Evolutionary conservation across 164 flowering plant genomes (phyloP).

Genomic region (Tinospora cordifolia): DNA sequence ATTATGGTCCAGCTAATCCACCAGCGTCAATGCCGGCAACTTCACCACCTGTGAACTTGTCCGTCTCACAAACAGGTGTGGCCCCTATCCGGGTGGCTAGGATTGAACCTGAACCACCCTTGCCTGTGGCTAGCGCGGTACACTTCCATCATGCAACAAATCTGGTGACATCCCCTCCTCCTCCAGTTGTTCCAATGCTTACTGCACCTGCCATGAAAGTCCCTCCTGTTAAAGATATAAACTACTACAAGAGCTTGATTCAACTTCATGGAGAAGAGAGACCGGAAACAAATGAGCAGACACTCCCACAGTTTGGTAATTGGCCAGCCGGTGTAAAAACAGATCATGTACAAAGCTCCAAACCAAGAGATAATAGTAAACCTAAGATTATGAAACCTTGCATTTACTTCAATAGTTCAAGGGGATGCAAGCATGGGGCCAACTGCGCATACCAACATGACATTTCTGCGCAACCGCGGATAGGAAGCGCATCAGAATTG

Average conservation of each 20-base stretch:
- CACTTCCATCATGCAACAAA: slow-evolving; percentile 31
- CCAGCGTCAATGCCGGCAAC: slow-evolving; percentile 21
- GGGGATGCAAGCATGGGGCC: slow-evolving; percentile 83
- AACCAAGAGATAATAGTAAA: slow-evolving; percentile 43
- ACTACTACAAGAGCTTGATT: slow-evolving; percentile 79
- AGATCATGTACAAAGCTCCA: slow-evolving; percentile 26
- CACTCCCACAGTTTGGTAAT: slow-evolving; percentile 22
- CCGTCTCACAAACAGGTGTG: slow-evolving; percentile 17
- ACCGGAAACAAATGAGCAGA: slow-evolving; percentile 25
- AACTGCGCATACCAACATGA: slow-evolving; percentile 77
- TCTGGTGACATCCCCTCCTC: slow-evolving; percentile 24
- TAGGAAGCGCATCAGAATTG: slow-evolving; percentile 33
- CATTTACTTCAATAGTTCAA: slow-evolving; percentile 62
- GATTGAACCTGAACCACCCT: slow-evolving; percentile 23
- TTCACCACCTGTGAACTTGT: slow-evolving; percentile 12
- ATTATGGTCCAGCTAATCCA: slow-evolving; percentile 29
- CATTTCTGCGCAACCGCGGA: slow-evolving; percentile 32
- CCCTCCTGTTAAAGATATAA: slow-evolving; percentile 46
- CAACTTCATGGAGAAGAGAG: slow-evolving; percentile 86
- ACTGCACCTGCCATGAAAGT: slow-evolving; percentile 19
- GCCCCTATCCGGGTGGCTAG: slow-evolving; percentile 22
- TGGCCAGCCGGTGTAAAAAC: slow-evolving; percentile 20
- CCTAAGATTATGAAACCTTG: slow-evolving; percentile 71
- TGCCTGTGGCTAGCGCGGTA: slow-evolving; percentile 23
- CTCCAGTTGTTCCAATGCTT: slow-evolving; percentile 18